A percentile compares a stretch with the other conserved stretches of the same genome.
phyloP scores from a whole-genome alignment of 2,329 filamentous ascomycete genomes.

The Dryadomyces quercus-mongolicae region DNA sequence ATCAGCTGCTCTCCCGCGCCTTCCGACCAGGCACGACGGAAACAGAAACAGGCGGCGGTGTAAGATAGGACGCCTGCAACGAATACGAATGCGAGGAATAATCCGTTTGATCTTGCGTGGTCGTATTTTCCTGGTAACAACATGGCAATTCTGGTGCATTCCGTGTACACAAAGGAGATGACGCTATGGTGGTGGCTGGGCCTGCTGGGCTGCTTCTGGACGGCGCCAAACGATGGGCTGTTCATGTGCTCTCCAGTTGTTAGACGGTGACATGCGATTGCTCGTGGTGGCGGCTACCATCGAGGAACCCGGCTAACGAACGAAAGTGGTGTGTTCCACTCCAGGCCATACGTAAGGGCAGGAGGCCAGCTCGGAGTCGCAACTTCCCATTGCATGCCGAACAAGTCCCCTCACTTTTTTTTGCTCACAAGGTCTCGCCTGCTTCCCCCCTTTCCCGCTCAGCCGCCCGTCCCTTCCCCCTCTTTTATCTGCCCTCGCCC shows the following conservation, averaged over 20 bases:
- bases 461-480: conserved; percentile 5
- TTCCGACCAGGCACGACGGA: too few species aligned
- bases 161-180: too few species aligned
- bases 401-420: conserved; percentile 1
- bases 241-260: not conserved
- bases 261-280: not conserved
- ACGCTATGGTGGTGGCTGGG: not conserved
- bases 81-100: not conserved
- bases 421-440: not conserved
- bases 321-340: not conserved
- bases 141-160: too few species aligned
- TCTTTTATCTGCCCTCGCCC: conserved; percentile 3
- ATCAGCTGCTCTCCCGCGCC: not conserved
- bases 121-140: too few species aligned
- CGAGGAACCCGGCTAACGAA: not conserved
- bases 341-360: not conserved
- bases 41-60: not conserved
- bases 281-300: not conserved
- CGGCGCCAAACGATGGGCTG: not conserved
- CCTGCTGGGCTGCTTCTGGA: too few species aligned
- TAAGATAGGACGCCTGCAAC: not conserved
- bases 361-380: not conserved
- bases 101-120: too few species aligned
- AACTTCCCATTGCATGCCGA: not conserved
- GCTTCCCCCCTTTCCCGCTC: not conserved